Conservation (phyloP, 257 asterid species). For the Solanum corneliomulleri region DNA sequence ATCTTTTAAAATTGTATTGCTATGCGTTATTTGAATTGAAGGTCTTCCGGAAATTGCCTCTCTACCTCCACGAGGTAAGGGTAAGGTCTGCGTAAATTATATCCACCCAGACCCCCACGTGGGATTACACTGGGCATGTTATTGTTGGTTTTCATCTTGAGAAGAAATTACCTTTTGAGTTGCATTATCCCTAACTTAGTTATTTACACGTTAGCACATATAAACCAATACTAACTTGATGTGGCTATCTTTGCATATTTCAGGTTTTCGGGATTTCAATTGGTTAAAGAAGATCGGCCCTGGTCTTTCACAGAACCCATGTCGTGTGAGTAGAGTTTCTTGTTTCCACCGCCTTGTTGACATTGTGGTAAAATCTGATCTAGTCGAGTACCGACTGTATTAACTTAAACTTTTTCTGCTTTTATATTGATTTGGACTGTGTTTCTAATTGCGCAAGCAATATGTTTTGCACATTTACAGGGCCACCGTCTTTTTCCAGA, state of each 20-base stretch:
- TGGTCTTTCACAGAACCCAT: constrained; percentile 24
- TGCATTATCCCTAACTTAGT: background rate
- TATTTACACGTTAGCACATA: background rate
- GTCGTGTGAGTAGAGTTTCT: constrained; percentile 38
- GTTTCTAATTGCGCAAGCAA: background rate
- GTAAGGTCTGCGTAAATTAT: background rate
- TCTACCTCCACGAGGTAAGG: background rate
- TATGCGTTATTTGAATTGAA: background rate
- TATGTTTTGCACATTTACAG: constrained; percentile 27
- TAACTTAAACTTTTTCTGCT: background rate
- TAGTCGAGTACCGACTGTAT: background rate
- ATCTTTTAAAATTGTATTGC: background rate
- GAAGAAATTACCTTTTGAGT: background rate
- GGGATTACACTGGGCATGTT: background rate
- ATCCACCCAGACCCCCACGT: background rate
- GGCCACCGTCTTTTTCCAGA: constrained; percentile 31
- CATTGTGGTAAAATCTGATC: background rate
- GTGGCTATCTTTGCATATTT: constrained; percentile 8
- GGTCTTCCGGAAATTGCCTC: background rate
- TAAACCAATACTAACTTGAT: background rate
- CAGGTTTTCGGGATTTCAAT: constrained; percentile 85
- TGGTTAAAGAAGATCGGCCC: constrained; percentile 51
- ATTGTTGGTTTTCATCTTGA: background rate
- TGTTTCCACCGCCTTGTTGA: background rate
- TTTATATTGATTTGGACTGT: background rate